Base-by-base conservation (phyloP, 805 yeast genomes). In the Priceomyces castillae region DNA sequence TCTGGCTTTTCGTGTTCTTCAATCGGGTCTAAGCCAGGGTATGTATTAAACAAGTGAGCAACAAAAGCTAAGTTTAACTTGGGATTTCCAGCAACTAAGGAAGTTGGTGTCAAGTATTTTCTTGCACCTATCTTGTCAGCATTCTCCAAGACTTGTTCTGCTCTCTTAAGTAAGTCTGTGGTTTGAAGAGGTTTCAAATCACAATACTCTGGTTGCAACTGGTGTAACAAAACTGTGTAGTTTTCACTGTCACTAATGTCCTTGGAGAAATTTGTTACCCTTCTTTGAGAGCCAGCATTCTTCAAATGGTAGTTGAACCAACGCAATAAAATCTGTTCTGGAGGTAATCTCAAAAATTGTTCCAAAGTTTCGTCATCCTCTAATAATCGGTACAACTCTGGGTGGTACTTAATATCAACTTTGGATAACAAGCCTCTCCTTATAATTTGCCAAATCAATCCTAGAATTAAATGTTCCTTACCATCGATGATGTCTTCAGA, bases 281-380 rank as follows among this genome's bases (percentile, higher is more conserved):
- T 78, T 72, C 96, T 83, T 50, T 76, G 73, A 82, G 96, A 87
- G 26, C 84, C 84, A 9, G 99, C 97, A 46, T 92, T 92, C 59
- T 87, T 88, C 64, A 94, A 78, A 58, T 94, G 99, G 68, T 83
- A 94, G 65, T 94, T 94, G 76, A 94, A 88, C 99, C 99, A 94
- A 66, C 99, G 85, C 53, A 94, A 73, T 62, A 94, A 77, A 48
- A 94, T 94, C 68, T 94, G 95, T 75, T 94, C 99, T 46, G 99
- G 99, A 41, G 99, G 96, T 47, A 94, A 78, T 63, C 99, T 83
- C 66, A 94, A 76, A 64, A 94, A 94, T 69, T 94, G 97, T 67
- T 94, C 99, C 46, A 94, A 74, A 35, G 98, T 94, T 70, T 94
- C 99, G 64, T 92, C 98, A 31, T 92, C 97, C 61, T 90, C 97